Evolutionary conservation across 768 basidiomycete genomes (phyloP).

Genomic region (Hygrophorus russula): DNA sequence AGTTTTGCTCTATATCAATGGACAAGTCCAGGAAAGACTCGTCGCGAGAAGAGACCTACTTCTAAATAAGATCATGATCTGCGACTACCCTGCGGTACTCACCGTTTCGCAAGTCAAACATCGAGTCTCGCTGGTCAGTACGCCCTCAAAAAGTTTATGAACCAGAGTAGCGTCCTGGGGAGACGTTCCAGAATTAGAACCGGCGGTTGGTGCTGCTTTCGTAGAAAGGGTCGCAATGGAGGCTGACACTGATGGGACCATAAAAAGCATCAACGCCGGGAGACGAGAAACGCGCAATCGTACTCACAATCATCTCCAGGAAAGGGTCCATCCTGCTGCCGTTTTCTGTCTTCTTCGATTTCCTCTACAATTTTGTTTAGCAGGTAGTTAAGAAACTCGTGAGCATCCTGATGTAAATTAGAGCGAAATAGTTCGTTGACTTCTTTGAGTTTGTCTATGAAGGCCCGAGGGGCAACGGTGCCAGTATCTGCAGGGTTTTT

Average conservation of each 20-base stretch:
- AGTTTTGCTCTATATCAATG: slow-evolving; percentile 97
- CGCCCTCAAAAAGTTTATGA: slow-evolving; percentile 88
- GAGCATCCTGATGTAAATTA: slow-evolving; percentile 95
- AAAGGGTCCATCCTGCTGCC: slow-evolving; percentile 19
- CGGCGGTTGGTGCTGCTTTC: slow-evolving; percentile 27
- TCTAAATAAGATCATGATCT: slow-evolving; percentile 1
- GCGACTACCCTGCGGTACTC: slow-evolving; percentile 5
- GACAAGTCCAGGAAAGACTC: slow-evolving; percentile 98
- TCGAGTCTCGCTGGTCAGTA: slow-evolving; percentile 91
- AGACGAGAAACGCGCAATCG: slow-evolving; percentile 4
- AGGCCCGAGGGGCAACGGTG: slow-evolving; percentile 78
- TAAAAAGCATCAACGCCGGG: background rate
- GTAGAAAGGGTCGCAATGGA: slow-evolving; percentile 47
- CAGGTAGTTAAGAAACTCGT: slow-evolving; percentile 93
- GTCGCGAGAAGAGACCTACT: slow-evolving; percentile 80
- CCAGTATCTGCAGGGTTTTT: slow-evolving; percentile 70
- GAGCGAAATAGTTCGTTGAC: slow-evolving; percentile 86
- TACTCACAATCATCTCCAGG: slow-evolving; percentile 59
- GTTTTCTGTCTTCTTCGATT: slow-evolving; percentile 62
- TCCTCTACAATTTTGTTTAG: slow-evolving; percentile 92
- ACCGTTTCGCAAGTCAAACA: slow-evolving; percentile 98
- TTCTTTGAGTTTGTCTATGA: slow-evolving; percentile 90
- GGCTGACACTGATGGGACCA: slow-evolving; percentile 35
- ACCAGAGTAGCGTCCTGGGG: slow-evolving; percentile 64
- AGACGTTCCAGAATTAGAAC: slow-evolving; percentile 34